Conservation (phyloP, 106 monocot genomes). For the Phalaenopsis aphrodite region DNA sequence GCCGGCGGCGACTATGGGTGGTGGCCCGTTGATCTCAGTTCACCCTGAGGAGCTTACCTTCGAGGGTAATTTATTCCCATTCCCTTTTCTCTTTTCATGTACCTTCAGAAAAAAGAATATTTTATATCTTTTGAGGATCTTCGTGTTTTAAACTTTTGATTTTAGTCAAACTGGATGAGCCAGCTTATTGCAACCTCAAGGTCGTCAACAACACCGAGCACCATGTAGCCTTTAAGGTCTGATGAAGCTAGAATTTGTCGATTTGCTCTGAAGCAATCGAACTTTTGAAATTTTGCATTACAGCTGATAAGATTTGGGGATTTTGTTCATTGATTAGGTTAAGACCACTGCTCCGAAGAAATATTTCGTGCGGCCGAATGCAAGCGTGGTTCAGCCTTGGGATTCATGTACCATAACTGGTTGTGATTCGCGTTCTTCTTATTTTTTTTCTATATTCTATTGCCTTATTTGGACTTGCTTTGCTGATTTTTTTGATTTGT, state of each 20-base stretch:
- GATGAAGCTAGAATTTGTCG: not conserved
- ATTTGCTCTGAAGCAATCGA: not conserved
- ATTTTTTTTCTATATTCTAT: not conserved
- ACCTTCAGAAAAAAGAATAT: too few relatives aligned
- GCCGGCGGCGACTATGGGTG: slow-evolving; percentile 25
- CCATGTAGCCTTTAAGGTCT: slow-evolving; percentile 97
- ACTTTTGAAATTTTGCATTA: not conserved
- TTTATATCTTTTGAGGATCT: not conserved
- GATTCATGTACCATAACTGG: slow-evolving; percentile 80
- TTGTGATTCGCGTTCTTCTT: slow-evolving; percentile 3
- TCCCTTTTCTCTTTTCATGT: not conserved
- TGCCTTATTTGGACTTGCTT: not conserved
- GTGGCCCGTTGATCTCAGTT: slow-evolving; percentile 48
- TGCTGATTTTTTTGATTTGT: not conserved
- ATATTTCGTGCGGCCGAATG: slow-evolving; percentile 89
- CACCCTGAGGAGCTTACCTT: slow-evolving; percentile 67
- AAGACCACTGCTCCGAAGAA: slow-evolving; percentile 94
- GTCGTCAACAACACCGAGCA: slow-evolving; percentile 86
- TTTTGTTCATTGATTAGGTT: slow-evolving; percentile 26
- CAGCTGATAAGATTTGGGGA: not conserved
- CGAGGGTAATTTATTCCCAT: slow-evolving; percentile 22
- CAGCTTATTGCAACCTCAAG: slow-evolving; percentile 76
- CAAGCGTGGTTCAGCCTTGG: slow-evolving; percentile 80
- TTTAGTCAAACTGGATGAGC: slow-evolving; percentile 73
- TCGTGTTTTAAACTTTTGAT: slow-evolving; percentile 3